Evolutionary conservation across 2,329 filamentous ascomycete species (phyloP).

Genomic region (Fusarium zealandicum): DNA sequence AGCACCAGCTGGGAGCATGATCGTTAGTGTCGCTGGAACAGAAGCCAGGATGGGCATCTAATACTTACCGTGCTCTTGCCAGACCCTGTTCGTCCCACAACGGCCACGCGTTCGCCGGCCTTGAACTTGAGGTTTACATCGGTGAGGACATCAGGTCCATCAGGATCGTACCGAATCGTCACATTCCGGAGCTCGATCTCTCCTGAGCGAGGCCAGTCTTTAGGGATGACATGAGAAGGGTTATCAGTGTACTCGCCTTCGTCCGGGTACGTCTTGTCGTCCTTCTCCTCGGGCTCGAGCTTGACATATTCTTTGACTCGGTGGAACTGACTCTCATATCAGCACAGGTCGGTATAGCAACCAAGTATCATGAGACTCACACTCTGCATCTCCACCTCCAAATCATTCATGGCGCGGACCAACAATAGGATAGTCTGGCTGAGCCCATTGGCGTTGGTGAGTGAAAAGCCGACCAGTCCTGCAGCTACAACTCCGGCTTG

Average conservation of each 20-base stretch:
- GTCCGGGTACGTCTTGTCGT: conserved; percentile 50
- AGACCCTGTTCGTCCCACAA: conserved; percentile 82
- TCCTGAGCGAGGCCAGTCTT: conserved; percentile 55
- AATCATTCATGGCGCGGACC: conserved; percentile 62
- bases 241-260: conserved; percentile 52
- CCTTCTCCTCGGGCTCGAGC: conserved; percentile 54
- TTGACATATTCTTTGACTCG: conserved; percentile 58
- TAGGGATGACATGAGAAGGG: conserved; percentile 48
- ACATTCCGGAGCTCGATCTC: conserved; percentile 60
- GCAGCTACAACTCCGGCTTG: conserved; percentile 56
- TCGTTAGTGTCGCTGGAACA: conserved; percentile 9
- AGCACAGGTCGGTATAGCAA: conserved; percentile 5
- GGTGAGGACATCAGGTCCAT: conserved; percentile 58
- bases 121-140: conserved; percentile 59
- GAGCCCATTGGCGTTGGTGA: conserved; percentile 62
- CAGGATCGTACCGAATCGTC: conserved; percentile 56
- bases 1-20: conserved; percentile 52
- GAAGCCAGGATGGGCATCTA: background rate
- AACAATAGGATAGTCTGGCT: conserved; percentile 60
- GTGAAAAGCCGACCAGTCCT: conserved; percentile 63
- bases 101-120: conserved; percentile 77
- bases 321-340: conserved; percentile 50
- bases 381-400: conserved; percentile 64
- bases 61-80: conserved; percentile 78
- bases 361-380: conserved; percentile 45